These are phyloP conservation scores for Sapria himalayana DNA, from an alignment of 345 rosid genomes.

Conservation along the genomic window DNA sequence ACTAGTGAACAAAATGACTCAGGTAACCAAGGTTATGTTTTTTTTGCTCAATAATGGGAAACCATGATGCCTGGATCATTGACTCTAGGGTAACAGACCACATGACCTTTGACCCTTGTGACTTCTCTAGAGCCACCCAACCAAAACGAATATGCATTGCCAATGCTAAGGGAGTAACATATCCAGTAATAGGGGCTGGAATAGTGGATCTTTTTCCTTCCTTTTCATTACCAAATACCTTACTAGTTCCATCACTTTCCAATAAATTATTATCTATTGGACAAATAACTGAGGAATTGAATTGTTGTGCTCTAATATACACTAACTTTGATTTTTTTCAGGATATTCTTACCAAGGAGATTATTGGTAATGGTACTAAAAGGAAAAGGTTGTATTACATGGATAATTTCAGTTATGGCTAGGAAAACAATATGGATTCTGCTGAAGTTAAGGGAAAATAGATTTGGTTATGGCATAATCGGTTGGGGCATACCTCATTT, in stretches of 20 bases:
- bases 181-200: not conserved
- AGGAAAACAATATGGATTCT: not conserved
- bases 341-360: too few species aligned
- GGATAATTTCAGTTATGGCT: too few species aligned
- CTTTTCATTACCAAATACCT: not conserved
- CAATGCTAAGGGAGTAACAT: not conserved
- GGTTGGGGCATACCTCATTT: not conserved
- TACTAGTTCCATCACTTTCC: too few species aligned
- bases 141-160: not conserved
- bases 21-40: too few species aligned
- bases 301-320: too few species aligned
- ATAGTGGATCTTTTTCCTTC: not conserved
- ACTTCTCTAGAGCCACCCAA: too few species aligned
- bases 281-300: too few species aligned
- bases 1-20: too few species aligned
- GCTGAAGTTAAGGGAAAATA: not conserved
- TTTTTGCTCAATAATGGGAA: not conserved
- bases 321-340: too few species aligned
- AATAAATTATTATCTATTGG: too few species aligned
- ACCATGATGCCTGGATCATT: not conserved
- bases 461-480: constrained; percentile 2
- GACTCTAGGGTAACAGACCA: not conserved
- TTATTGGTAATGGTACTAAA: not conserved
- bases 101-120: not conserved
- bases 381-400: not conserved